Base-by-base conservation (phyloP, 1,284 basidiomycete species). In the Ceratobasidium theobromae region DNA sequence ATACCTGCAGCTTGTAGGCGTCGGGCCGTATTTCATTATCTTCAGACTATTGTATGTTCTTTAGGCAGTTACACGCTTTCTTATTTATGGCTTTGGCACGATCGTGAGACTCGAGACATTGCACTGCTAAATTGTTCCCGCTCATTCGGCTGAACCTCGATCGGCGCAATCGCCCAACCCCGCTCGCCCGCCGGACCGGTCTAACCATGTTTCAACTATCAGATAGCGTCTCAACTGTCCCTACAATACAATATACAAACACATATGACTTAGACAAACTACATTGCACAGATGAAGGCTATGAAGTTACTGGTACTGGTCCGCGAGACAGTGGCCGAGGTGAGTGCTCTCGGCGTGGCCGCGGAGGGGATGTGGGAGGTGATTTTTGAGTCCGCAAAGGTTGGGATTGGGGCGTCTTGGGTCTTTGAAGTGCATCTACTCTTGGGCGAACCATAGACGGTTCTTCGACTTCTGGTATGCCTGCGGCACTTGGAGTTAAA, bases 41-140 rank as follows among this genome's bases (percentile, higher is more conserved):
- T 32, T 62, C 33, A 40, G 57, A 41, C 28, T 62, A 62, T 62
- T 51, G 33, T 62, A 62, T 62, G 57, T 41, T 62, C 35, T 62
- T 62, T 49, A 49, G 45, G 23, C 57, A 62, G 46, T 40, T 62
- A 8, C 8, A 8, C 21, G 33, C 8, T 62, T 30, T 51, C 33
- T 40, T 62, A 27, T 62, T 46, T 33, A 48, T 11, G 6, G 6
- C 2, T n/a, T n/a, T n/a, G n/a, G n/a, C n/a, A n/a, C n/a, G n/a
- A n/a, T n/a, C n/a, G n/a, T n/a, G n/a, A n/a, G n/a, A n/a, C n/a
- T n/a, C n/a, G n/a, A n/a, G n/a, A n/a, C n/a, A n/a, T n/a, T n/a
- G n/a, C n/a, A n/a, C n/a, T n/a, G n/a, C n/a, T n/a, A n/a, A n/a
- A n/a, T n/a, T n/a, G n/a, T n/a, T n/a, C n/a, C n/a, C n/a, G n/a